Base-by-base conservation (phyloP, 1,284 basidiomycete species). In the Athelia psychrophila region DNA sequence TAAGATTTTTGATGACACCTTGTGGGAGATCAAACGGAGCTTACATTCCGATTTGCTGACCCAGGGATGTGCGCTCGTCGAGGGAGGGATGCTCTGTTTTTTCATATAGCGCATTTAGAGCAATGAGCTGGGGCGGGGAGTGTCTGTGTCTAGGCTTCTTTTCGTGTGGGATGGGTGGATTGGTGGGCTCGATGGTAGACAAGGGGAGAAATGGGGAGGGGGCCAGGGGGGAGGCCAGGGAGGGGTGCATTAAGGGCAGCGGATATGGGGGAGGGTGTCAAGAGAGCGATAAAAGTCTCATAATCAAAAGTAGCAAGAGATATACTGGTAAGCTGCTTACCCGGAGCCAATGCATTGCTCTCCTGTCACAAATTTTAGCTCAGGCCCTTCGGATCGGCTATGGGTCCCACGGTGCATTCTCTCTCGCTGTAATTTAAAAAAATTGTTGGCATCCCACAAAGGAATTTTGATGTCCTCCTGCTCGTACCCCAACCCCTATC, bases 121-220 rank as follows among this genome's bases (percentile, higher is more conserved):
- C 85, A 27, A 79, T 79, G 30, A 90, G 78, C 67, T 90, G 88
- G 22, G 72, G 69, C 16, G 84, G 80, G 20, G 80, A 79, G 63
- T 90, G 88, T 46, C 88, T 79, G 69, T 89, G 85, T 57, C 88
- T 78, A 45, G 88, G 84, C 64, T 88, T 88, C 79, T 88, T 88
- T 51, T 58, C 59, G 58, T 63, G 68, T 59, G 64, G 68, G 67
- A 58, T 49, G 58, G 56, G 55, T 49, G 50, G 55, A 56, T 59
- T 53, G 47, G 52, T 58, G 61, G 35, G 45, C 50, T 57, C 22
- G 33, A 38, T 50, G 9, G 50, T 16, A 51, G 50, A 57, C n/a
- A 18, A n/a, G 32, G 54, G 56, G 20, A 64, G 61, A 66, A 66
- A 69, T 47, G n/a, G n/a, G n/a, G n/a, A n/a, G n/a, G n/a, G 58